These are phyloP conservation scores for Colletotrichum lindemuthianum DNA, from an alignment of 2,329 filamentous ascomycete genomes.

Conservation along the genomic window DNA sequence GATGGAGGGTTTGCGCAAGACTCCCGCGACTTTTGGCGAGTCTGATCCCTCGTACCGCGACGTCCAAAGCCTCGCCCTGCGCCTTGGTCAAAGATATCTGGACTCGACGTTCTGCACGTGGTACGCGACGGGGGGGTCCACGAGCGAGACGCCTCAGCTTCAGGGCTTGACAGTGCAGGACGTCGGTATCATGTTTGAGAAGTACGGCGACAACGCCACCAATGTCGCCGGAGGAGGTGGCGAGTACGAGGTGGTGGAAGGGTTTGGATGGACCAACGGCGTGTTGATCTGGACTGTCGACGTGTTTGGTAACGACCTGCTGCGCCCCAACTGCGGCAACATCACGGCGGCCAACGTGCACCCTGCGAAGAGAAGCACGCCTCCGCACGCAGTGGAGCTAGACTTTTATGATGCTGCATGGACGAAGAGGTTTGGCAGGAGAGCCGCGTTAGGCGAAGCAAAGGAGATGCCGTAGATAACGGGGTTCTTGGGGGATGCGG, in stretches of 20 bases:
- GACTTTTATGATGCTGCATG: conserved; percentile 56
- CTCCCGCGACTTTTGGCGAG: conserved; percentile 63
- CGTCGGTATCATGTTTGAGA: conserved; percentile 75
- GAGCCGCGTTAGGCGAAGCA: conserved; percentile 9
- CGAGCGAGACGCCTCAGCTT: conserved; percentile 61
- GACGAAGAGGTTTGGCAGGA: conserved; percentile 58
- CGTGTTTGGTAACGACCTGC: conserved; percentile 65
- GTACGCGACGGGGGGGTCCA: conserved; percentile 73
- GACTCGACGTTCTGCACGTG: conserved; percentile 77
- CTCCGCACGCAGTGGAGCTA: conserved; percentile 56
- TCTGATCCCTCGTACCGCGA: conserved; percentile 64
- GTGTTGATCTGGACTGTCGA: conserved; percentile 74
- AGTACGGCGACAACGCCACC: conserved; percentile 70
- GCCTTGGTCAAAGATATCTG: conserved; percentile 72
- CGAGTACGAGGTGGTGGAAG: conserved; percentile 76
- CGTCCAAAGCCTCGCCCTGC: conserved; percentile 65
- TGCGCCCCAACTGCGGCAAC: conserved; percentile 65
- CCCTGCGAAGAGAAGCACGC: conserved; percentile 42
- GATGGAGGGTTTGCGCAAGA: conserved; percentile 70
- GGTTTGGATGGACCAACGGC: conserved; percentile 77
- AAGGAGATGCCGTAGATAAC: conserved; percentile 3
- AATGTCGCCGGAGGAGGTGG: conserved; percentile 72
- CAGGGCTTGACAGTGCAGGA: conserved; percentile 53
- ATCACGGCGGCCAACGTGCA: conserved; percentile 54
- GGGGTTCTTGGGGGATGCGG: no score